Base-by-base conservation (phyloP, 768 basidiomycete genomes). In the Suillus fuscotomentosus region DNA sequence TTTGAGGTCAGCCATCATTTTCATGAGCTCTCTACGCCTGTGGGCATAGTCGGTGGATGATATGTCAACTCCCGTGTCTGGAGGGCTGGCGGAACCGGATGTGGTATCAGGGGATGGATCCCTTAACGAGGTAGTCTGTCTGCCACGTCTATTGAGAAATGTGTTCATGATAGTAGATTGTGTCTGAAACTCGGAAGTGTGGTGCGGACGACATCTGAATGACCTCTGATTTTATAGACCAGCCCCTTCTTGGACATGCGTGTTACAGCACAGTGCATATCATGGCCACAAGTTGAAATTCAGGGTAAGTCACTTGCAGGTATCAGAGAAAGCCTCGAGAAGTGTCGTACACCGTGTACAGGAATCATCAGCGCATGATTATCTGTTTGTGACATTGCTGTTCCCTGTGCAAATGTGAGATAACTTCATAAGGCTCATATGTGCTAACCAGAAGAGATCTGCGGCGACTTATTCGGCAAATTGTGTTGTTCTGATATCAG, bases 21-120 rank as follows among this genome's bases (percentile, higher is more conserved):
- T 70, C 72, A 83, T 78, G 11, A 83, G 62, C 64, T 79, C 77
- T 56, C 70, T 75, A 54, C 82, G 77, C 45, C 64, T 76, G 10
- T 71, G 72, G 0, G 81, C 81, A 72, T 84, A 84, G 38, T 78
- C 77, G 9, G 67, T 74, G 0, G 74, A 71, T 13, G 77, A 67
- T 62, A 80, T 66, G 55, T 71, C 7, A 42, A 42, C 9, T 17
- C 39, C 27, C 27, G 24, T 20, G 3, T 42, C 41, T 7, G 57
- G 57, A 59, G 57, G 41, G 24, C 24, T 27, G 24, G 27, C 5
- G 9, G 38, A 57, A 57, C 56, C 15, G 24, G 39, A 66, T 20
- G 3, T 34, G 11, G 57, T 67, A 17, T 57, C 9, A 24, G 36
- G 22, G 39, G 34, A 55, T 15, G n/a, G 14, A 10, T 15, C 8